Percentiles rank a stretch among this genome's conserved stretches.
Evolutionary conservation across 306 rosid genomes (phyloP).

Genomic region (Acacia crassicarpa): DNA sequence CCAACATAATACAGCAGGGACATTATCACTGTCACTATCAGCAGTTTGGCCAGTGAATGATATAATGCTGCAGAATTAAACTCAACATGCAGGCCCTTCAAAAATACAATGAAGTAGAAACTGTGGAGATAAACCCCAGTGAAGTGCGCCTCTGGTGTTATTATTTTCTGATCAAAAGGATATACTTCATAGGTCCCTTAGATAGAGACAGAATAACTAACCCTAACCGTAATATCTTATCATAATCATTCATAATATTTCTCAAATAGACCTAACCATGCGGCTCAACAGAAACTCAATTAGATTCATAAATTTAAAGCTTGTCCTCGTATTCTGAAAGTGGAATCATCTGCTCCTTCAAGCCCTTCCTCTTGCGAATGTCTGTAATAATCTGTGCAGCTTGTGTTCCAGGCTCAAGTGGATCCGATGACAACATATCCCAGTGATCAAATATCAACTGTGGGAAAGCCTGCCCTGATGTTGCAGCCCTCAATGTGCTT

Average conservation of each 20-base stretch:
- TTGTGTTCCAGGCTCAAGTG: slow-evolving; percentile 57
- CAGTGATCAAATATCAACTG: not conserved
- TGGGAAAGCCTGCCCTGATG: not conserved
- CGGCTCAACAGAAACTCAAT: not conserved
- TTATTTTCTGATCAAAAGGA: too few relatives aligned
- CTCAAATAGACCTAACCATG: too few relatives aligned
- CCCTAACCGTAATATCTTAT: too few relatives aligned
- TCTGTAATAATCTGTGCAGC: slow-evolving; percentile 42
- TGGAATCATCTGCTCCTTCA: slow-evolving; percentile 35
- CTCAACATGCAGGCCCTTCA: not conserved
- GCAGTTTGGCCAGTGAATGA: not conserved
- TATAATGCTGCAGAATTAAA: not conserved
- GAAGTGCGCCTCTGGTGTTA: too few relatives aligned
- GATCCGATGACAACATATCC: slow-evolving; percentile 56
- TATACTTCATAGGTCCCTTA: too few relatives aligned
- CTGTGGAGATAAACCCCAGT: too few relatives aligned
- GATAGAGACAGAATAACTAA: too few relatives aligned
- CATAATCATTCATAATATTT: too few relatives aligned
- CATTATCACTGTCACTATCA: not conserved
- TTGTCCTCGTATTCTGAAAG: slow-evolving; percentile 30
- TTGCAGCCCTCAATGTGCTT: not conserved
- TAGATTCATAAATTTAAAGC: not conserved
- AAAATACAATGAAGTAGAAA: not conserved
- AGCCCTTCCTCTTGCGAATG: slow-evolving; percentile 32
- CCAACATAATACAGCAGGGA: not conserved